Base-by-base conservation (phyloP, 2,329 filamentous ascomycete genomes). In the Xylaria sp. region DNA sequence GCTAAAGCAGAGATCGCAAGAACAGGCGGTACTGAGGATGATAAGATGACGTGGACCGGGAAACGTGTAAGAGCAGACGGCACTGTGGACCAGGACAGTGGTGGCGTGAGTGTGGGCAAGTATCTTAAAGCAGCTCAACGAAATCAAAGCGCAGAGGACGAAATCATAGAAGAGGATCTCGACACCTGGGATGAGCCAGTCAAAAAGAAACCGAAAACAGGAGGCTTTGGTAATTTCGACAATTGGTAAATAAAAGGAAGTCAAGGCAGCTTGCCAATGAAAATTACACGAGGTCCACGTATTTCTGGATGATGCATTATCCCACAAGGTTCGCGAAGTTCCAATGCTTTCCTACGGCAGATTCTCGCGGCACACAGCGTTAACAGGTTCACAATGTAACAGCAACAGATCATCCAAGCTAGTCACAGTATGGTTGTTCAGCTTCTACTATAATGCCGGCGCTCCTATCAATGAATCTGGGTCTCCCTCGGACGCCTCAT, bases 221-320 rank as follows among this genome's bases (percentile, higher is more conserved):
- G 89, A 13, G 94, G 94, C 0, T 99, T 98, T 85, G 94, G 95
- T 2, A 97, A 98, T 81, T 99, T 99, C 80, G 94, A 97, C 81
- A 88, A 84, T 46, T 99, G 96, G 95, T 98, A 84, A 83, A 71
- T 20, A 18, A 34, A 51, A 56, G 20, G n/a, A 56, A 46, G 28
- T 32, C 13, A 18, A 48, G 23, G 28, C 37, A 39, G 13, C 48
- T 58, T 37, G 41, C 25, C 25, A 57, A 34, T 41, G 28, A 56
- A 39, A 48, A 34, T 25, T 3, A 25, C 18, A 32, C 10, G 3
- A 62, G 44, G 2, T 41, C 34, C 20, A 41, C n/a, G 6, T 48
- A 13, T 52, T 46, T 3, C 5, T 6, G 28, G n/a, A 25, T 20
- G 34, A 23, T 65, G 15, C 20, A 39, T 50, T 9, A 25, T 18